These are phyloP conservation scores for Glarea lozoyensis DNA, from an alignment of 495 filamentous ascomycete genomes.

Conservation along the genomic window DNA sequence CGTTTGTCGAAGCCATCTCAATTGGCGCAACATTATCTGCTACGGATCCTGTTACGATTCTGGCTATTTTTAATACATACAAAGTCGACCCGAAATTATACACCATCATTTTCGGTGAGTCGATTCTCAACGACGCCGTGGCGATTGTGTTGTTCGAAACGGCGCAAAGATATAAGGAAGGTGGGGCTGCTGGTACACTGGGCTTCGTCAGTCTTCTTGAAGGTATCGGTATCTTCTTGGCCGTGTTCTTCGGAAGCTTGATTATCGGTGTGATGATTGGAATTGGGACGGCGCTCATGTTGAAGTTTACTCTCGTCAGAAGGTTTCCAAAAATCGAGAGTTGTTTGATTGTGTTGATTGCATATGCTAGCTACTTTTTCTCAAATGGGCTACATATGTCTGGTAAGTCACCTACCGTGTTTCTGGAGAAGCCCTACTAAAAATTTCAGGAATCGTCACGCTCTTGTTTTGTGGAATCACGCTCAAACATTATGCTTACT, in stretches of 20 bases:
- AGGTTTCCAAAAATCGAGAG: constrained; percentile 95
- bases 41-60: constrained; percentile 93
- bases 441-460: constrained; percentile 75
- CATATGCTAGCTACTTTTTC: constrained; percentile 95
- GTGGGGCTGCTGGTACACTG: constrained; percentile 42
- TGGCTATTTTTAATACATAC: constrained; percentile 98
- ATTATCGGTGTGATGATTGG: constrained; percentile 81
- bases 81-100: constrained; percentile 98
- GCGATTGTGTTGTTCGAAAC: constrained; percentile 98
- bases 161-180: constrained; percentile 75
- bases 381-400: constrained; percentile 91
- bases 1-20: constrained; percentile 89
- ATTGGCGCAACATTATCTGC: constrained; percentile 94
- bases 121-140: constrained; percentile 95
- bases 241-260: constrained; percentile 92
- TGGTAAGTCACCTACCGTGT: constrained; percentile 45
- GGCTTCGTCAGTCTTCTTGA: constrained; percentile 74
- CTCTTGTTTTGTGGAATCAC: constrained; percentile 97
- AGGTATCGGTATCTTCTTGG: constrained; percentile 87
- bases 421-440: constrained; percentile 9
- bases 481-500: constrained; percentile 97
- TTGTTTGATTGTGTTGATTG: constrained; percentile 84
- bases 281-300: constrained; percentile 70
- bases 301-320: constrained; percentile 89
- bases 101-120: constrained; percentile 96